These are phyloP conservation scores for Zopfochytrium polystomum DNA, from an alignment of 371 early-diverging fungal species.

Conservation along the genomic window DNA sequence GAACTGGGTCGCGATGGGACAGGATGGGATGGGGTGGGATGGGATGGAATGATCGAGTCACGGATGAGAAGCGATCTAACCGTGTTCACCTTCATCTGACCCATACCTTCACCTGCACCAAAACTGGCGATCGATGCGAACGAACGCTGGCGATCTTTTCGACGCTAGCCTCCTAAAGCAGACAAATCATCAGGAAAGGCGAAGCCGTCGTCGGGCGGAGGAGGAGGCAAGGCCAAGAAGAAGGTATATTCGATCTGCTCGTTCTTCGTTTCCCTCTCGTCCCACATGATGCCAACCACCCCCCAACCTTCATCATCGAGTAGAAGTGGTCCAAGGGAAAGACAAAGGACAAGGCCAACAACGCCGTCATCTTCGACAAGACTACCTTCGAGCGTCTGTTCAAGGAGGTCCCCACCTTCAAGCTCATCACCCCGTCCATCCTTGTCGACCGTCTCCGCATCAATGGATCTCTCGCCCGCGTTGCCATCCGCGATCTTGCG, in stretches of 20 bases:
- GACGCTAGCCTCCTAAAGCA: slow-evolving; percentile 26
- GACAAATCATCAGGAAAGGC: slow-evolving; percentile 66
- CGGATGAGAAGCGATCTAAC: too few relatives aligned
- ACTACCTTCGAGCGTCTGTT: slow-evolving; percentile 87
- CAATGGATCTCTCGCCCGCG: slow-evolving; percentile 95
- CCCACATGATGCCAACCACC: neutral
- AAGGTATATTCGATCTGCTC: slow-evolving; percentile 50
- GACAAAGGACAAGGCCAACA: slow-evolving; percentile 97
- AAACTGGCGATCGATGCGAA: too few relatives aligned
- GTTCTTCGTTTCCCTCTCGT: neutral
- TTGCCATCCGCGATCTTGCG: slow-evolving; percentile 90
- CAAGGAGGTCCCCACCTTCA: slow-evolving; percentile 99
- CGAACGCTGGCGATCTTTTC: too few relatives aligned
- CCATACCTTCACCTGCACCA: too few relatives aligned
- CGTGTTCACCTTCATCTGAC: too few relatives aligned
- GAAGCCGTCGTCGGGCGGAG: slow-evolving; percentile 67
- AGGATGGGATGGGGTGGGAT: too few relatives aligned
- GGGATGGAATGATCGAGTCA: too few relatives aligned
- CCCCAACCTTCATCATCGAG: slow-evolving; percentile 6
- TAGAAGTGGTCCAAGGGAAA: slow-evolving; percentile 96
- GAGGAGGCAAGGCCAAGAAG: slow-evolving; percentile 78
- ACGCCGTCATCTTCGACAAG: slow-evolving; percentile 90
- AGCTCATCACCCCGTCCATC: slow-evolving; percentile 95
- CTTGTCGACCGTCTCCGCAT: slow-evolving; percentile 96
- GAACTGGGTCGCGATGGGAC: too few relatives aligned